A percentile compares a stretch with the other conserved stretches of the same genome.
phyloP scores from a whole-genome alignment of 495 filamentous ascomycete genomes.

The Emericellopsis terricola region DNA sequence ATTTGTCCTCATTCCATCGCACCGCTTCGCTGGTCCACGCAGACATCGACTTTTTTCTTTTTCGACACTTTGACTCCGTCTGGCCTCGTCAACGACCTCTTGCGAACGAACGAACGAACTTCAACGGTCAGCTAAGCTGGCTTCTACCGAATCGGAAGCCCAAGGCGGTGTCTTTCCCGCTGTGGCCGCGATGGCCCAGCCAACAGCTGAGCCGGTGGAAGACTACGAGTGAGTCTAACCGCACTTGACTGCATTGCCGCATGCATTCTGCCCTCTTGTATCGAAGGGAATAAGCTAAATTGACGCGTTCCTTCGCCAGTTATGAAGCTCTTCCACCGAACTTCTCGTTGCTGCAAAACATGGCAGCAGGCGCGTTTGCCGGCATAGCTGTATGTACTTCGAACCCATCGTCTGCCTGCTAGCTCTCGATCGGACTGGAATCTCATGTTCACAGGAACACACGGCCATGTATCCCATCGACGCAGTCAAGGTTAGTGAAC shows the following conservation, averaged over 20 bases:
- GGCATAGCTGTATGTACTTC: constrained; percentile 67
- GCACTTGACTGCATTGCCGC: not conserved
- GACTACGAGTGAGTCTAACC: constrained; percentile 2
- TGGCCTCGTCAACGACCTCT: too few relatives aligned
- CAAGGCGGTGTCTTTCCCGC: constrained; percentile 34
- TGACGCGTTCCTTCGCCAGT: constrained; percentile 10
- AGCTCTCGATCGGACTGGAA: too few relatives aligned
- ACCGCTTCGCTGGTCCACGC: too few relatives aligned
- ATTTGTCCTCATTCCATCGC: too few relatives aligned
- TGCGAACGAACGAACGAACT: too few relatives aligned
- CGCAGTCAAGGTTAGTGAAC: constrained; percentile 69
- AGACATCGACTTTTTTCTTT: too few relatives aligned
- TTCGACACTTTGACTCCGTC: too few relatives aligned
- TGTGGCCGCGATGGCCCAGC: constrained; percentile 41
- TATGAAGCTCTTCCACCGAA: constrained; percentile 42
- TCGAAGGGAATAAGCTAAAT: not conserved
- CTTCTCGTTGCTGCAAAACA: constrained; percentile 50
- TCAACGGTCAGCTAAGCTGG: constrained; percentile 24
- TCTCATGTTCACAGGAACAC: constrained; percentile 39
- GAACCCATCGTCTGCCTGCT: not conserved
- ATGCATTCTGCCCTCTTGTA: constrained; percentile 13
- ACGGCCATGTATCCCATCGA: constrained; percentile 98
- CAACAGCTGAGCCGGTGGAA: constrained; percentile 34
- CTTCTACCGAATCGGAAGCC: constrained; percentile 32
- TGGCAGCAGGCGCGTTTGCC: constrained; percentile 89